These are phyloP conservation scores for Fusarium neocosmosporiellum DNA, from an alignment of 2,329 filamentous ascomycete species.

Conservation along the genomic window DNA sequence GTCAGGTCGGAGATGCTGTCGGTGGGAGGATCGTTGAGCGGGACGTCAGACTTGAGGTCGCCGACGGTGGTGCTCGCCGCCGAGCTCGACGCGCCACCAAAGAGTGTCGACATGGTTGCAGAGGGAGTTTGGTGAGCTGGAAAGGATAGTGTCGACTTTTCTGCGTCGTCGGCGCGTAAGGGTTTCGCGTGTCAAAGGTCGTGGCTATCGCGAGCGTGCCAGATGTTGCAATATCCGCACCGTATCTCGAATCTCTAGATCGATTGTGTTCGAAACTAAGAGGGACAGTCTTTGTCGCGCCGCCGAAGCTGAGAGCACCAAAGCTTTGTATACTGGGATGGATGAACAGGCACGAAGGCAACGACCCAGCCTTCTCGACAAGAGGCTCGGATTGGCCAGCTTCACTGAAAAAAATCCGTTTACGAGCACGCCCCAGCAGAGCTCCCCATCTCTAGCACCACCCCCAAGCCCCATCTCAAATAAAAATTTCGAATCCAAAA, in stretches of 20 bases:
- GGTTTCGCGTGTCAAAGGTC: neutral
- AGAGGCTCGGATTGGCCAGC: conserved; percentile 42
- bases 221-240: neutral
- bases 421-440: conserved; percentile 24
- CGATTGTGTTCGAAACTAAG: neutral
- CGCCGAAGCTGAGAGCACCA: conserved; percentile 25
- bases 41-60: conserved; percentile 90
- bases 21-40: conserved; percentile 80
- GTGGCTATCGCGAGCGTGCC: neutral
- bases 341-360: conserved; percentile 46
- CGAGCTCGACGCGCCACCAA: conserved; percentile 64
- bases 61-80: conserved; percentile 79
- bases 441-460: conserved; percentile 29
- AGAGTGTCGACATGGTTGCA: conserved; percentile 71
- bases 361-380: conserved; percentile 41
- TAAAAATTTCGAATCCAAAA: conserved; percentile 40
- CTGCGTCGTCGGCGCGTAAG: neutral
- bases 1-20: conserved; percentile 90
- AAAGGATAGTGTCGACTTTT: conserved; percentile 16
- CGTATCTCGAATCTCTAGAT: neutral
- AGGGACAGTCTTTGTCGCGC: neutral
- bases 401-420: conserved; percentile 28
- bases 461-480: conserved; percentile 36
- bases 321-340: conserved; percentile 36
- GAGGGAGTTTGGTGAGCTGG: conserved; percentile 9